Evolutionary conservation across 2,329 filamentous ascomycete genomes (phyloP).

Genomic region (Pseudogymnoascus pannorum): DNA sequence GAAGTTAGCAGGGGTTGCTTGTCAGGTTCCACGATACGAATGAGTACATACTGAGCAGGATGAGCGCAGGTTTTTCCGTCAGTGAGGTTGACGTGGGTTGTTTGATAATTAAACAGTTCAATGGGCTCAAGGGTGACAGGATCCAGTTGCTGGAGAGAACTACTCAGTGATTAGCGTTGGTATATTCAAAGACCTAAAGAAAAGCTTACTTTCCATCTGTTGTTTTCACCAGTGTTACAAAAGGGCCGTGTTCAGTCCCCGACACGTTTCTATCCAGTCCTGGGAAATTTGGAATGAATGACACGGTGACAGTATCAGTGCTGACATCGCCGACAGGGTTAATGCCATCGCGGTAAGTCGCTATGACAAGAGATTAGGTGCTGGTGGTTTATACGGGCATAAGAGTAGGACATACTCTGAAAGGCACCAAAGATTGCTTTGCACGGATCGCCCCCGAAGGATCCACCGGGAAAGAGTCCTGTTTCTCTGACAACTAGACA

Average conservation of each 20-base stretch:
- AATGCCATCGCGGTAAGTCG: neutral
- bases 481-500: slow-evolving; percentile 51
- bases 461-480: slow-evolving; percentile 55
- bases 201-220: neutral
- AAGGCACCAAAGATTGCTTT: slow-evolving; percentile 64
- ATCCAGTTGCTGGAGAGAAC: neutral
- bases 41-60: slow-evolving; percentile 62
- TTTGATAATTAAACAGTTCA: neutral
- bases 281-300: neutral
- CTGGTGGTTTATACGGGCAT: too few species aligned
- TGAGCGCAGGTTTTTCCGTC: slow-evolving; percentile 47
- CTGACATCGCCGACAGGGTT: neutral
- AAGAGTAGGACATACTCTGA: slow-evolving; percentile 47
- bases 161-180: neutral
- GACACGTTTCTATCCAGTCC: neutral
- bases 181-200: neutral
- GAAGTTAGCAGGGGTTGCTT: slow-evolving; percentile 55
- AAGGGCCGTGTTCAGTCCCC: neutral
- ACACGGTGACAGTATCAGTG: neutral
- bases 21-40: slow-evolving; percentile 45
- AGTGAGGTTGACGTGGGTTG: neutral
- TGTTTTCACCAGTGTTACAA: neutral
- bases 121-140: neutral
- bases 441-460: slow-evolving; percentile 65
- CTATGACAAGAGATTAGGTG: neutral